These are phyloP conservation scores for Corylus heterophylla DNA, from an alignment of 306 rosid genomes.

Conservation along the genomic window DNA sequence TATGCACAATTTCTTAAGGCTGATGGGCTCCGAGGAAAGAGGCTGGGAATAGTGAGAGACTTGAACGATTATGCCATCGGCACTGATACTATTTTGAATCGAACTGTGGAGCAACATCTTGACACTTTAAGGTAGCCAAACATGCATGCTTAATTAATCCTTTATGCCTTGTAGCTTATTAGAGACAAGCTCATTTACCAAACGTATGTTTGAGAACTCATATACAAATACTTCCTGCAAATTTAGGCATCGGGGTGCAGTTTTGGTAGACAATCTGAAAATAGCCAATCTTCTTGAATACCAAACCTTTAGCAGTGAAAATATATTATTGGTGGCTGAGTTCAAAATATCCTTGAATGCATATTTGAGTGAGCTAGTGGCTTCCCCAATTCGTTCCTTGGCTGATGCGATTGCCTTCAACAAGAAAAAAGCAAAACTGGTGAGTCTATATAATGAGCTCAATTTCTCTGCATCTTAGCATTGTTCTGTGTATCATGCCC, in stretches of 20 bases:
- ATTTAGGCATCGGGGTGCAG: slow-evolving; percentile 33
- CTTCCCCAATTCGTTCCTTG: slow-evolving; percentile 33
- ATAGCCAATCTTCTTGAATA: slow-evolving; percentile 22
- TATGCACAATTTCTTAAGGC: slow-evolving; percentile 27
- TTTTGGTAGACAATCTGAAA: slow-evolving; percentile 33
- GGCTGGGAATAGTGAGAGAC: slow-evolving; percentile 38
- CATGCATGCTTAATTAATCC: neutral
- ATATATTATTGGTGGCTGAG: slow-evolving; percentile 17
- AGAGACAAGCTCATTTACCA: too few species aligned
- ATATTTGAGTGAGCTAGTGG: slow-evolving; percentile 30
- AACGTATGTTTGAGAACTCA: neutral
- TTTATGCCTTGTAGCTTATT: too few species aligned
- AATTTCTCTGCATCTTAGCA: neutral
- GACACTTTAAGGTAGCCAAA: slow-evolving; percentile 32
- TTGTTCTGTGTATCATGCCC: too few species aligned
- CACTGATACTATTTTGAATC: slow-evolving; percentile 1
- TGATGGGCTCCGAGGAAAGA: slow-evolving; percentile 39
- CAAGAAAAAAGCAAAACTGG: slow-evolving; percentile 20
- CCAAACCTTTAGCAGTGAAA: neutral
- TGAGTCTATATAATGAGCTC: slow-evolving; percentile 6
- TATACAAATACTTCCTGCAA: neutral
- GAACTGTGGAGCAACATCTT: slow-evolving; percentile 28
- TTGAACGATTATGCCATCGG: slow-evolving; percentile 5
- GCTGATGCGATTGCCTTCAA: slow-evolving; percentile 38
- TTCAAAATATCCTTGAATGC: slow-evolving; percentile 36